Conservation (phyloP, 148 eudicot species). For the Fagopyrum tataricum region DNA sequence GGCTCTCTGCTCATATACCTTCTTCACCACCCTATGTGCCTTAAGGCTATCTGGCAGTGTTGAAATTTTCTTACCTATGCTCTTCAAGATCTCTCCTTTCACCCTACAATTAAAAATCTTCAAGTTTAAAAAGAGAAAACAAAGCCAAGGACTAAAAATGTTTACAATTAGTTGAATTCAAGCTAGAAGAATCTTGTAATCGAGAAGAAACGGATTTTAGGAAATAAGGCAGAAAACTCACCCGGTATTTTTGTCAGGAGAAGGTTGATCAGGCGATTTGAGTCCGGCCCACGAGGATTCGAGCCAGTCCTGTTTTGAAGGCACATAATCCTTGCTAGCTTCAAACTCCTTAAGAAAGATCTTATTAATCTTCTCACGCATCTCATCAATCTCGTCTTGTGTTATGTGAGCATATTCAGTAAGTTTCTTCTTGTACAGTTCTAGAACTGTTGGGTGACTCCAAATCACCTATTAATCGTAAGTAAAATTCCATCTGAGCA, state of each 20-base stretch:
- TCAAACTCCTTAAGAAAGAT: conserved; percentile 54
- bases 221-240: conserved; percentile 13
- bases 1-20: conserved; percentile 44
- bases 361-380: conserved; percentile 37
- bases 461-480: conserved; percentile 36
- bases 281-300: conserved; percentile 65
- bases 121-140: background rate
- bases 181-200: background rate
- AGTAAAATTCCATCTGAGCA: background rate
- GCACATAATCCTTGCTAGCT: conserved; percentile 57
- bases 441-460: conserved; percentile 53
- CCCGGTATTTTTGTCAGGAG: conserved; percentile 64
- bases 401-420: conserved; percentile 43
- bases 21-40: conserved; percentile 70
- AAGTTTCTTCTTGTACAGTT: conserved; percentile 48
- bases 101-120: conserved; percentile 31
- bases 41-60: conserved; percentile 53
- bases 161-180: background rate
- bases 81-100: conserved; percentile 67
- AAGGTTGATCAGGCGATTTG: conserved; percentile 68
- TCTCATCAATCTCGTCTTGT: conserved; percentile 49
- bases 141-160: too few relatives aligned
- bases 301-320: conserved; percentile 60
- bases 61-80: conserved; percentile 63
- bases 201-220: background rate